Evolutionary conservation across 2,329 filamentous ascomycete genomes (phyloP), one percentile per base, ranked within the genome.

Genomic region (Proliferodiscus dingleyae): DNA sequence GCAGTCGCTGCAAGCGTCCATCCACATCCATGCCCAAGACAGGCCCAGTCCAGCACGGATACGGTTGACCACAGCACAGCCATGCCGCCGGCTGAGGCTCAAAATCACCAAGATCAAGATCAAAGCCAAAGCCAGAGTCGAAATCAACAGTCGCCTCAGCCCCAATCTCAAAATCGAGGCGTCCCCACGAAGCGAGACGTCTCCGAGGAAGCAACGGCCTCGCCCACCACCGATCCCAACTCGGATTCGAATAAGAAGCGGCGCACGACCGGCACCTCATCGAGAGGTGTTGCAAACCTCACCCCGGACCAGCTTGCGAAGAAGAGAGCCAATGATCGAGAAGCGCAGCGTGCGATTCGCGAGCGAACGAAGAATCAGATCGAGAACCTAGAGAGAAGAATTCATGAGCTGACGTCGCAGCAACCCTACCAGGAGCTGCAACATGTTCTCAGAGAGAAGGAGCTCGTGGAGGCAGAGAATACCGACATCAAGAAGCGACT

Each of bases 321-420:
- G 66, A 96, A 95, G 72, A 78, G 90, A 53, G 88, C 88, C 60
- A 95, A 95, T 70, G 89, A 95, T 66, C 80, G 89, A 51, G 88
- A 95, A 67, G 89, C 89, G 30, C 89, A 95, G 69, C 79, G 89
- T 36, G 88, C 88, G 30, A 95, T 95, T 53, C 77, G 89, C 40
- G 87, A 89, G 65, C 78, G 89, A 57, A 95, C 89, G 30, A 91
- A 89, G 70, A 80, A 86, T 61, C 87, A 89, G 66, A 95, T 95
- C 61, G 87, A 94, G 62, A 73, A 73, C 23, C 72, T 95, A 41
- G 87, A 94, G 69, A 74, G 73, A 52, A 80, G 85, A 60, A 84
- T 95, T 51, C 76, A 81, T 42, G 86, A 93, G 52, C 77, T 94
- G 57, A 72, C 74, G 50, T 83, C 77, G 46, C 85, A 89, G 67